Evolutionary conservation across 495 filamentous ascomycete species (phyloP), one percentile per base, ranked within the genome.

Genomic region (Hypoxylon trugodes): DNA sequence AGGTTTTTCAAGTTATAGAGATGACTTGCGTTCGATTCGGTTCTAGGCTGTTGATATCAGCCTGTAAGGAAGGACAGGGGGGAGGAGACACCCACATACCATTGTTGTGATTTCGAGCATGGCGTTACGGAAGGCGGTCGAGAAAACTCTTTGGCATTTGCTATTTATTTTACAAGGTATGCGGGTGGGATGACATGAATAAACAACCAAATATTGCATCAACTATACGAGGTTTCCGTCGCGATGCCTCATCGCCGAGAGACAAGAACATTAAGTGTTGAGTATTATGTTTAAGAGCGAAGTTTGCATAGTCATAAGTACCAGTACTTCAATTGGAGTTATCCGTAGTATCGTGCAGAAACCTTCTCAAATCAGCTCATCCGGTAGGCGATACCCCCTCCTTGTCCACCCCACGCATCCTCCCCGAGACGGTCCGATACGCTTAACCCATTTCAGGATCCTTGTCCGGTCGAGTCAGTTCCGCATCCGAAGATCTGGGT

Each of bases 21-120:
- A 61, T 42, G 45, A 35, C 26, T 40, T 48, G 49, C 42, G 47
- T 60, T 52, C 32, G 56, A 52, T 58, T 58, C 61, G 53, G 58
- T 61, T 58, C 64, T 53, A 61, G 58, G 58, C 64, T 67, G 58
- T 58, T 53, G 52, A 61, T 61, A 67, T 67, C 64, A 67, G 64
- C 57, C 64, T 57, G 50, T 67, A 53, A 58, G 13, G 43, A n/a
- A 3, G 26, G 45, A 48, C 21, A 32, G 46, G 52, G 36, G 52
- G 58, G 52, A 46, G 37, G 52, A 46, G 37, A 47, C 32, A 10
- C 8, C 24, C 24, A 59, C 42, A 35, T 52, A 46, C 49, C 45
- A 51, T 62, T 41, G 54, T 26, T 53, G 38, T 36, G 21, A 59
- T 63, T 61, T 53, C 16, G 46, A 64, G 42, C 65, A 63, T 41